Base-by-base conservation (phyloP, 2,329 filamentous ascomycete genomes). In the Fusarium austroafricanum region DNA sequence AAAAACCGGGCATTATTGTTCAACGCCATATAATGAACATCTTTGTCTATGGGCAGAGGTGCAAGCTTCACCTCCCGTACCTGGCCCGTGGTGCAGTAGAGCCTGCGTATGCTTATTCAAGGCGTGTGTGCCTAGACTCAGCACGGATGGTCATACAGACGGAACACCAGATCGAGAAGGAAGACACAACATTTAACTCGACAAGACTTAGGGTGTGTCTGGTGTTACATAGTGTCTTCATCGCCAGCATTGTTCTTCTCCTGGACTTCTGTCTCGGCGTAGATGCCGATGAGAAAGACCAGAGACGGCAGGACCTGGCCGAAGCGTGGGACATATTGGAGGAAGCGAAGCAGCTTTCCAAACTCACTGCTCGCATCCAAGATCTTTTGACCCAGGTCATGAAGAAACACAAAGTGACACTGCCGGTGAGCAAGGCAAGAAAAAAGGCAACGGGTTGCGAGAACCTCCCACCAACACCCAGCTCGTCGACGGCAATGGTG, bases 11-110 rank as follows among this genome's bases (percentile, higher is more conserved):
- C 17, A 72, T 78, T 43, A 70, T 71, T 2, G 57, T 77, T 17
- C 77, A 79, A 40, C 74, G 78, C 10, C 77, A 79, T 55, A 68
- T 76, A 20, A 70, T 79, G 35, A 77, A 76, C 23, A 47, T 78
- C 8, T 71, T 79, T 14, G 54, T 78, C 4, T 72, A 78, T 20
- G 76, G 77, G 2, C 76, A 79, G 39, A 69, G 76, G 11, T 79
- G 77, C 60, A 79, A 77, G 53, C 61, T 79, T 11, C 78, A 79
- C 50, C 71, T 79, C 10, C 78, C 78, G 7, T 79, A 75, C 51
- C 60, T 79, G 10, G 76, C 76, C 4, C 74, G 76, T 26, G 77
- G 78, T 6, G 73, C 76, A 7, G 70, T 78, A 2, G 77, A 79
- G 31, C 73, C 77, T 37, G 55, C 64, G 5, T 79, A 75, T 54